Conservation (phyloP, 352 stramenopile genomes). For the Hyaloperonospora arabidopsidis region DNA sequence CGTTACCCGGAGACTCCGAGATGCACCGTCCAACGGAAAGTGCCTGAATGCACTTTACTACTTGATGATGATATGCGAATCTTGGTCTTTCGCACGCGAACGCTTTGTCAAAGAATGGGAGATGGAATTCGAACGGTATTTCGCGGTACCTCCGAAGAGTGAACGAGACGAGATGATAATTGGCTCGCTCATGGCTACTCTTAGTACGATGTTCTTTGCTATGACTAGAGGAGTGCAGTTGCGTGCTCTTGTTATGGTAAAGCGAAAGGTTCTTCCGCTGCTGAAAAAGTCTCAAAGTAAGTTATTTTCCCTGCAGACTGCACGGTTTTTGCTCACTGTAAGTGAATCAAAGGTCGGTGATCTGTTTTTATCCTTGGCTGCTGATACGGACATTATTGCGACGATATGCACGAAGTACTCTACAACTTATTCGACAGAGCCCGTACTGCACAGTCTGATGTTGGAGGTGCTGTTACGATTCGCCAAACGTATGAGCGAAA, state of each 20-base stretch:
- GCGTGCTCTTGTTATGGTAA: conserved; percentile 39
- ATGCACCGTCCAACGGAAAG: conserved; percentile 44
- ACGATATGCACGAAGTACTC: conserved; percentile 45
- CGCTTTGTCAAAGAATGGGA: conserved; percentile 36
- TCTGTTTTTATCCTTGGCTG: conserved; percentile 51
- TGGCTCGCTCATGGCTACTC: conserved; percentile 28
- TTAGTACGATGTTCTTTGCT: conserved; percentile 30
- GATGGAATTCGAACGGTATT: conserved; percentile 38
- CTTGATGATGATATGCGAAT: conserved; percentile 32
- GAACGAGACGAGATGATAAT: conserved; percentile 54
- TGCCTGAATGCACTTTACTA: conserved; percentile 64
- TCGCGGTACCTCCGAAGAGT: conserved; percentile 31
- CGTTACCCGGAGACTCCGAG: conserved; percentile 26
- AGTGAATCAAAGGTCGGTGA: conserved; percentile 36
- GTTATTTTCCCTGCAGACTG: conserved; percentile 31
- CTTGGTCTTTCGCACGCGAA: conserved; percentile 15
- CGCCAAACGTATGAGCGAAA: conserved; percentile 12
- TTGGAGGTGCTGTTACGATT: conserved; percentile 39
- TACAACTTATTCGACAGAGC: conserved; percentile 31
- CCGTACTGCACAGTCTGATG: conserved; percentile 38
- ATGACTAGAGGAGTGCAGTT: conserved; percentile 39
- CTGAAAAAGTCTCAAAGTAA: conserved; percentile 28
- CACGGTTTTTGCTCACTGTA: conserved; percentile 42
- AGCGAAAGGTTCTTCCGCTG: conserved; percentile 45
- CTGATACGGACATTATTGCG: conserved; percentile 45